Conservation (phyloP, 805 yeast species). For the Metschnikowia chrysomelidarum region DNA sequence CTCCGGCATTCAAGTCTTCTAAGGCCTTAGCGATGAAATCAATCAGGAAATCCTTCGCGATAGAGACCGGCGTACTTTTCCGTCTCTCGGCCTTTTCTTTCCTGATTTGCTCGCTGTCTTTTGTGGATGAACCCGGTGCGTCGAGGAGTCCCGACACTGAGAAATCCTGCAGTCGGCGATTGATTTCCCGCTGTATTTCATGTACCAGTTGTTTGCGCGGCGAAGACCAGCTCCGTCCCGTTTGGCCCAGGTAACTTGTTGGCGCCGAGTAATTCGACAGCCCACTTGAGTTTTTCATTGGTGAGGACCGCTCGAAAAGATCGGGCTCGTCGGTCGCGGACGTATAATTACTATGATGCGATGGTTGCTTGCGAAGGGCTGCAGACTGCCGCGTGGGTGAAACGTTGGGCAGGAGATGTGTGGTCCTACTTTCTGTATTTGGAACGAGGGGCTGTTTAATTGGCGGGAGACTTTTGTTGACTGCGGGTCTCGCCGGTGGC, state of each 20-base stretch:
- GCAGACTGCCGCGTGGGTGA: background rate
- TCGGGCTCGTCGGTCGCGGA: constrained; percentile 16
- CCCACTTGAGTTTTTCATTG: constrained; percentile 11
- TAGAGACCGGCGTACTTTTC: constrained; percentile 31
- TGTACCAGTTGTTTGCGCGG: constrained; percentile 36
- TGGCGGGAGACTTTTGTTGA: constrained; percentile 15
- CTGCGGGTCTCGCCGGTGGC: constrained; percentile 6
- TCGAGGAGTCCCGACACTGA: constrained; percentile 26
- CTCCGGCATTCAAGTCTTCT: constrained; percentile 45
- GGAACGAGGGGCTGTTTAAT: constrained; percentile 5
- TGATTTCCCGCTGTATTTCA: constrained; percentile 39
- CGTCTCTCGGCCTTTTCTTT: constrained; percentile 2
- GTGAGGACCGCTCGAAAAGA: constrained; percentile 14
- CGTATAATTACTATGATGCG: constrained; percentile 15
- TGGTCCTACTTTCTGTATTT: background rate
- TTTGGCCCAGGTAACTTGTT: constrained; percentile 28
- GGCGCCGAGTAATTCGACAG: constrained; percentile 39
- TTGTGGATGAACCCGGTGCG: too few species aligned
- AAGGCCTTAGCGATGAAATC: constrained; percentile 46
- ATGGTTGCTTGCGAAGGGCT: constrained; percentile 16
- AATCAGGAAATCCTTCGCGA: constrained; percentile 42
- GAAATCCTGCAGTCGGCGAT: constrained; percentile 24
- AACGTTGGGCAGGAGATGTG: background rate
- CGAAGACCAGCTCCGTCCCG: constrained; percentile 43
- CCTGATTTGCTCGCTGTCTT: constrained; percentile 18